Evolutionary conservation across 2,329 filamentous ascomycete species (phyloP), one percentile per base, ranked within the genome.

Genomic region (Colletotrichum zoysiae): DNA sequence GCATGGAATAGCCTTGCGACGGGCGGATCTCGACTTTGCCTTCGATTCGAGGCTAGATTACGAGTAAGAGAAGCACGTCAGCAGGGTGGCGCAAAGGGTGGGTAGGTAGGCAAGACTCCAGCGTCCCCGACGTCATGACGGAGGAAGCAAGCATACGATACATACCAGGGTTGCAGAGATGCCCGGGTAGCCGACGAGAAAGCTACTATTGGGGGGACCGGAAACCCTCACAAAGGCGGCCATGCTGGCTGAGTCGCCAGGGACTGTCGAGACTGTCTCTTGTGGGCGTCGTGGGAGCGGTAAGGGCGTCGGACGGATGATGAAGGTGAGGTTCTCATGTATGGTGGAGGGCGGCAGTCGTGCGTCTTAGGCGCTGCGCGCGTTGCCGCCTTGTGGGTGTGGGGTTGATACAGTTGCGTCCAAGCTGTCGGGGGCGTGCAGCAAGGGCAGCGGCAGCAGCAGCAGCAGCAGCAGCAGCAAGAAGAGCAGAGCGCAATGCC

Each of bases 1-100:
- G 95, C 77, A 95, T 95, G 23, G 95, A 95, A 78, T 93, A 91
- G 73, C 96, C 95, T 74, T 92, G 88, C 66, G 91, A 91, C 53
- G 96, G 96, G 73, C 96, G 91, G 77, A 99, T 96, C 84, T 98
- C 96, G 80, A 99, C 96, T 81, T 96, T 97, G 78, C 96, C 96
- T 86, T 98, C 95, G 84, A 99, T 95, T 80, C 96, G 93, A 78
- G 96, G 96, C 94, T 98, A 79, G 30, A 61, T 72, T 33, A 40
- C 40, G 55, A 44, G 48, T 7, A 23, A 56, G 30, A 30, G 14
- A 53, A 14, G 46, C 42, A 30, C 9, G 48, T 72, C 70, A 72
- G 44, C 59, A 26, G 18, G 59, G 64, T 48, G n/a, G 70, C 70
- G 70, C 70, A 75, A 67, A 75, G 57, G 50, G 38, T 42, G 14